Conservation (phyloP, 2,329 filamentous ascomycete species). For the Pezicula neosporulosa region DNA sequence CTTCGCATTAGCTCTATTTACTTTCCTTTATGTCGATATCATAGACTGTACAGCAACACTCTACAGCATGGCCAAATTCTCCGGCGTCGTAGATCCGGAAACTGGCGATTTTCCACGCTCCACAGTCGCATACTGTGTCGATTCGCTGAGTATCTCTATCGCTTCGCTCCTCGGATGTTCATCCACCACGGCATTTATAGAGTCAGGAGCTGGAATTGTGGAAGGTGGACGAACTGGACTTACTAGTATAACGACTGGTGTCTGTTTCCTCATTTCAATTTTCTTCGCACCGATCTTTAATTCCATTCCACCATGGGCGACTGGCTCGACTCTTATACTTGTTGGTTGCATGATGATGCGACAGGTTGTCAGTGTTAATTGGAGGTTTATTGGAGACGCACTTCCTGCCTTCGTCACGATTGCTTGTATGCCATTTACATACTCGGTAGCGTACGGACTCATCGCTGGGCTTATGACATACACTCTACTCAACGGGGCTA, state of each 20-base stretch:
- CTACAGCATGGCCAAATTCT: conserved; percentile 80
- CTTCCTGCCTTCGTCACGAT: conserved; percentile 74
- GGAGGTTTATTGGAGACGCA: conserved; percentile 72
- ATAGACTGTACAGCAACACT: conserved; percentile 75
- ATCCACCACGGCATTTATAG: conserved; percentile 72
- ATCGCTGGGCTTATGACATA: conserved; percentile 61
- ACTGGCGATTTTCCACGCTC: conserved; percentile 84
- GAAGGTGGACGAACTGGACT: conserved; percentile 72
- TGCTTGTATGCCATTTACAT: conserved; percentile 73
- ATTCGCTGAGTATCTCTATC: conserved; percentile 69
- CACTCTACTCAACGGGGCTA: conserved; percentile 42
- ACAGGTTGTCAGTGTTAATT: conserved; percentile 72
- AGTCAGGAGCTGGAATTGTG: conserved; percentile 72
- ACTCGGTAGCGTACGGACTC: conserved; percentile 74
- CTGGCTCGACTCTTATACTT: conserved; percentile 68
- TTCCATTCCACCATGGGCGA: conserved; percentile 75
- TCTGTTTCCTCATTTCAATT: conserved; percentile 68
- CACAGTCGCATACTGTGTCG: conserved; percentile 72
- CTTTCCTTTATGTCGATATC: conserved; percentile 77
- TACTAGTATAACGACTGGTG: conserved; percentile 64
- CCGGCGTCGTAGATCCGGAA: conserved; percentile 57
- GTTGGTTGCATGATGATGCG: conserved; percentile 77
- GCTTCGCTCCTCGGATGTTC: conserved; percentile 67
- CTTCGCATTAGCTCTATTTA: conserved; percentile 69
- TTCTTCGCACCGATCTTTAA: conserved; percentile 77